Base-by-base conservation (phyloP, 169 alveolate species). In the Eimeria sp. region DNA sequence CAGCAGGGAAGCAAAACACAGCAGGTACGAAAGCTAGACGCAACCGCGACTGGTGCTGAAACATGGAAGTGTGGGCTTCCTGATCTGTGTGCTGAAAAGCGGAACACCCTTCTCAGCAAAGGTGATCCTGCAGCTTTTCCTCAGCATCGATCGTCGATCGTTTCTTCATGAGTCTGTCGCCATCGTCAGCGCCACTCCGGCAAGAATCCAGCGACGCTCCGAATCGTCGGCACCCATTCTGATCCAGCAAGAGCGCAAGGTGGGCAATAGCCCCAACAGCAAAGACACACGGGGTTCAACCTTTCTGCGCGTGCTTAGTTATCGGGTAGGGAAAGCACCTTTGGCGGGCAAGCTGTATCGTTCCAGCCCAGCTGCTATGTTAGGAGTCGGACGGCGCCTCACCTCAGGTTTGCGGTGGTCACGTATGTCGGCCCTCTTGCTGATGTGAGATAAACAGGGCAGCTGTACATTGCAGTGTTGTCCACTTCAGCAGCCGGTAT, bases 131-230 rank as follows among this genome's bases (percentile, higher is more conserved):
- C 18, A 74, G 1, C 33, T 20, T 20, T 74, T 74, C 16, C 40
- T 9, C 37, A 0, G 83, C 30, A 40, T 43, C 49, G 49, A 23
- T 6, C 54, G 54, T 40, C 33, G 56, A 40, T 74, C 40, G 33
- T 30, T 74, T 20, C 40, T 43, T 87, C 71, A 87, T 87, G 94
- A 33, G 46, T 87, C 94, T 43, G 94, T 87, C 54, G 99, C 97
- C 97, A 98, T 97, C 49, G 99, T 97, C 88, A 99, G 97, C 71
- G 99, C 99, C 85, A 98, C 99, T 76, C 99, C 99, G 77, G 99
- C 99, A 68, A 99, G 98, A 46, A 99, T 97, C 99, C 99, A 99
- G 62, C 97, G 97, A 58, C 95, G 96, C 80, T 93, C 96, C 68
- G 66, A 88, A 66, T 97, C 98, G 83, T 97, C 98, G 33, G 95